These are phyloP conservation scores for Carex parvula DNA, from an alignment of 176 grass and related monocot genomes.

Conservation along the genomic window DNA sequence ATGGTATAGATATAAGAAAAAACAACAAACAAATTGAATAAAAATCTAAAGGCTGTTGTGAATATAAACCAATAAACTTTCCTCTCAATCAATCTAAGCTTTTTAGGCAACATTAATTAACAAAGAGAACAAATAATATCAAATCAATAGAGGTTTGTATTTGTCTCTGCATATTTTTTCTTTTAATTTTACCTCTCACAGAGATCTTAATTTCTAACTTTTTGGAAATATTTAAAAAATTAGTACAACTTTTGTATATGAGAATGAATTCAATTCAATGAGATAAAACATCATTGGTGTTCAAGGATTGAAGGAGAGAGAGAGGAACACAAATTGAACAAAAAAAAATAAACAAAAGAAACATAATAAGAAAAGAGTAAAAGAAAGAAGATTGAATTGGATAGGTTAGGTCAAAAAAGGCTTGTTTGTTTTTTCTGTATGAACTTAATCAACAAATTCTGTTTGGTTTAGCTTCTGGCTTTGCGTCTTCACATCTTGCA, in stretches of 20 bases:
- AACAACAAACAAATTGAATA: not conserved
- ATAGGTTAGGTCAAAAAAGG: slow-evolving; percentile 17
- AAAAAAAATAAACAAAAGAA: not conserved
- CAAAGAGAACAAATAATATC: not conserved
- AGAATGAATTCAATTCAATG: not conserved
- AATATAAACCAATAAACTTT: too few relatives aligned
- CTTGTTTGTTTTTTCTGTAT: not conserved
- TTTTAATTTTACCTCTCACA: not conserved
- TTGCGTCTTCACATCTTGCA: not conserved
- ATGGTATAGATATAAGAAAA: not conserved
- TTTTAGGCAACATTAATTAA: not conserved
- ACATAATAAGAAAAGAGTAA: not conserved
- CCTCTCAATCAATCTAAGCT: not conserved
- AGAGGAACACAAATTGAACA: not conserved
- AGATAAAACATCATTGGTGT: not conserved
- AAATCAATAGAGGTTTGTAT: not conserved
- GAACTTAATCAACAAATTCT: slow-evolving; percentile 20
- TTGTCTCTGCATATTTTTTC: not conserved
- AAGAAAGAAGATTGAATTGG: slow-evolving; percentile 8
- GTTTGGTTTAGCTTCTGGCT: slow-evolving; percentile 18
- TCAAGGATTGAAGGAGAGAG: slow-evolving; percentile 3
- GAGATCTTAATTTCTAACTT: not conserved
- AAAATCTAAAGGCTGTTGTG: not conserved
- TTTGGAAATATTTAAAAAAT: not conserved
- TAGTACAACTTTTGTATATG: not conserved